These are phyloP conservation scores for Phaeolepiota aurea DNA, from an alignment of 768 basidiomycete species.

Conservation along the genomic window DNA sequence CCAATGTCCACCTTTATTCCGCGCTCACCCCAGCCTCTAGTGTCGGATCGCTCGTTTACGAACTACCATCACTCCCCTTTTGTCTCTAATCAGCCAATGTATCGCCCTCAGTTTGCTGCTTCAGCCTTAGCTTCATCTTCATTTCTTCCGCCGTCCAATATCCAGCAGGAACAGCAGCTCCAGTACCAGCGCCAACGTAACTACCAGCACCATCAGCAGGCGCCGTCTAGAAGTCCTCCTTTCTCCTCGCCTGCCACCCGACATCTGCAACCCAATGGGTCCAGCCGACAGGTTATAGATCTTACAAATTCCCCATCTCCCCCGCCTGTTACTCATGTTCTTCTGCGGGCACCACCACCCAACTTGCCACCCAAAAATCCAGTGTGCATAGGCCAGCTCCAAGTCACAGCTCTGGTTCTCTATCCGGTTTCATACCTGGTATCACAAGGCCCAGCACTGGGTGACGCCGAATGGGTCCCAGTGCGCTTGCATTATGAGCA, in stretches of 20 bases:
- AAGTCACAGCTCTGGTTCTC: slow-evolving; percentile 78
- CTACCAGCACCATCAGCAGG: slow-evolving; percentile 14
- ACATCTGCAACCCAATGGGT: slow-evolving; percentile 13
- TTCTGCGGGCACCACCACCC: slow-evolving; percentile 29
- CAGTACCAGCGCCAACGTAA: too few species aligned
- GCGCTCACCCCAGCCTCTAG: too few species aligned
- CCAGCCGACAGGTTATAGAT: slow-evolving; percentile 59
- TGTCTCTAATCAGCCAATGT: slow-evolving; percentile 18
- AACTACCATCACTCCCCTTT: not conserved
- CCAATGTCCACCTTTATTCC: slow-evolving; percentile 4
- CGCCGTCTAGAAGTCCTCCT: slow-evolving; percentile 12
- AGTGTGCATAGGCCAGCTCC: slow-evolving; percentile 81
- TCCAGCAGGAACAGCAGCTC: too few species aligned
- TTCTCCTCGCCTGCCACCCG: slow-evolving; percentile 4
- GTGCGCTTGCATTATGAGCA: slow-evolving; percentile 71
- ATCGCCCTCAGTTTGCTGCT: slow-evolving; percentile 45
- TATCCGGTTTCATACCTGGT: slow-evolving; percentile 69
- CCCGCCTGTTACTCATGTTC: slow-evolving; percentile 20
- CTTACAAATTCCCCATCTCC: slow-evolving; percentile 61
- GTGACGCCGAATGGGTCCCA: slow-evolving; percentile 55
- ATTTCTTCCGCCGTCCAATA: slow-evolving; percentile 13
- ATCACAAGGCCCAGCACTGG: slow-evolving; percentile 27
- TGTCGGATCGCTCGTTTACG: slow-evolving; percentile 2
- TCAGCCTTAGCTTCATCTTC: slow-evolving; percentile 27
- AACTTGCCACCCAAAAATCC: slow-evolving; percentile 74